These are phyloP conservation scores for Starmerella lactis-condensi DNA, from an alignment of 805 yeast genomes.

Conservation along the genomic window DNA sequence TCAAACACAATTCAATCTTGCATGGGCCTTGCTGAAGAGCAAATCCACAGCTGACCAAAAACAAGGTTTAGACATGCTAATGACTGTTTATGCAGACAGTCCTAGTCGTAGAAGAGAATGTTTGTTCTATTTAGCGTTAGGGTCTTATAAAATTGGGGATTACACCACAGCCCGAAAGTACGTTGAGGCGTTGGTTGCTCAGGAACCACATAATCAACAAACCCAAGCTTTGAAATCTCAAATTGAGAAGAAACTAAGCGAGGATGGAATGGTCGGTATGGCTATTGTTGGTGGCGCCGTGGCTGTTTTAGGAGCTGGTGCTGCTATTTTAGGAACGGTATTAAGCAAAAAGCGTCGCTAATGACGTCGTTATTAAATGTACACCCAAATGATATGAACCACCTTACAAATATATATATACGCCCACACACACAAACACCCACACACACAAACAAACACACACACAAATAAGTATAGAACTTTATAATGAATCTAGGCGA, in stretches of 20 bases:
- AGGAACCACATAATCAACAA: conserved; percentile 75
- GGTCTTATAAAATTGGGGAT: conserved; percentile 76
- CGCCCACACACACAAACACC: too few species aligned
- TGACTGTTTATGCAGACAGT: conserved; percentile 41
- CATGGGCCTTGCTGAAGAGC: conserved; percentile 88
- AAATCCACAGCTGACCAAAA: conserved; percentile 42
- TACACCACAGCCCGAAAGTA: conserved; percentile 71
- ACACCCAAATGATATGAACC: too few species aligned
- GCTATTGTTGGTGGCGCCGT: conserved; percentile 73
- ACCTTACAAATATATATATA: too few species aligned
- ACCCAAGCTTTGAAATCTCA: conserved; percentile 51
- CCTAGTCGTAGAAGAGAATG: conserved; percentile 79
- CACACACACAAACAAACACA: too few species aligned
- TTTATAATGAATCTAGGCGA: conserved; percentile 9
- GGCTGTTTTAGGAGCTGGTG: conserved; percentile 58
- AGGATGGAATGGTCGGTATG: conserved; percentile 74
- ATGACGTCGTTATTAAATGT: not conserved
- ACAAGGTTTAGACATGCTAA: conserved; percentile 59
- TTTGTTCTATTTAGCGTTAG: conserved; percentile 69
- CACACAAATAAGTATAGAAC: too few species aligned
- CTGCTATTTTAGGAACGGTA: conserved; percentile 22
- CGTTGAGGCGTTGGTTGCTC: conserved; percentile 51
- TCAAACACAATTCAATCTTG: conserved; percentile 79
- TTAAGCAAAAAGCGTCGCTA: conserved; percentile 12
- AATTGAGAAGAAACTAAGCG: conserved; percentile 68